Conservation (phyloP, 2,329 filamentous ascomycete genomes). For the Diaporthe longicolla region DNA sequence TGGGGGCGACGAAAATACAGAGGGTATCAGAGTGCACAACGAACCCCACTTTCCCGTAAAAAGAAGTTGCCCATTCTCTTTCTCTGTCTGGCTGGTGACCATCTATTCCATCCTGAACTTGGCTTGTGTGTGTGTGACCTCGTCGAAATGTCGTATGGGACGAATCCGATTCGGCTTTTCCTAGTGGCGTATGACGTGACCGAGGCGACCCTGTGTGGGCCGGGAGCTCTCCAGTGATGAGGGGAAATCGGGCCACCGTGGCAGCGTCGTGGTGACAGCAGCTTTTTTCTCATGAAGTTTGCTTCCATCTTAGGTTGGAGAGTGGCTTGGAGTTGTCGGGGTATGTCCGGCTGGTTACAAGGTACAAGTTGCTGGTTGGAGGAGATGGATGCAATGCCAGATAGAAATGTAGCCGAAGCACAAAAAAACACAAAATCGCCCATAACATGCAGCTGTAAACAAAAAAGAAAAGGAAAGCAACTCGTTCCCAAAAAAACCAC, state of each 20-base stretch:
- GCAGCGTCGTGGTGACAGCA: neutral
- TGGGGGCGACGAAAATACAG: constrained; percentile 24
- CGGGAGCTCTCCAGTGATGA: neutral
- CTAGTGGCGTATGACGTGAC: neutral
- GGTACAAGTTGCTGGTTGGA: constrained; percentile 17
- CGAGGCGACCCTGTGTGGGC: neutral
- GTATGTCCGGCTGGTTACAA: neutral
- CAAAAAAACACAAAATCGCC: constrained; percentile 26
- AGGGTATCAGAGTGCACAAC: constrained; percentile 40
- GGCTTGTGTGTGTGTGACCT: constrained; percentile 10
- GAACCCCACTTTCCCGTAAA: constrained; percentile 12
- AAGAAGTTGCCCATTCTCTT: constrained; percentile 8
- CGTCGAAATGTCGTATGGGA: neutral
- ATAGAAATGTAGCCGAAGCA: constrained; percentile 25
- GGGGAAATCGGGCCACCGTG: neutral
- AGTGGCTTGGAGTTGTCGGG: neutral
- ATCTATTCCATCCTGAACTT: neutral
- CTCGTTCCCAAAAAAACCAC: constrained; percentile 33
- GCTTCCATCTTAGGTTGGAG: neutral
- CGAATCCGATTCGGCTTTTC: neutral
- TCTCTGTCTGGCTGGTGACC: neutral
- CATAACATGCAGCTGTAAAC: constrained; percentile 38
- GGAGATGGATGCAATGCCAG: constrained; percentile 29
- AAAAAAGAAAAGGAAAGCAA: constrained; percentile 22
- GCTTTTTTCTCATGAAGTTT: neutral